phyloP scores from a whole-genome alignment of 2,329 filamentous ascomycete species.

The Diaporthe sp. region DNA sequence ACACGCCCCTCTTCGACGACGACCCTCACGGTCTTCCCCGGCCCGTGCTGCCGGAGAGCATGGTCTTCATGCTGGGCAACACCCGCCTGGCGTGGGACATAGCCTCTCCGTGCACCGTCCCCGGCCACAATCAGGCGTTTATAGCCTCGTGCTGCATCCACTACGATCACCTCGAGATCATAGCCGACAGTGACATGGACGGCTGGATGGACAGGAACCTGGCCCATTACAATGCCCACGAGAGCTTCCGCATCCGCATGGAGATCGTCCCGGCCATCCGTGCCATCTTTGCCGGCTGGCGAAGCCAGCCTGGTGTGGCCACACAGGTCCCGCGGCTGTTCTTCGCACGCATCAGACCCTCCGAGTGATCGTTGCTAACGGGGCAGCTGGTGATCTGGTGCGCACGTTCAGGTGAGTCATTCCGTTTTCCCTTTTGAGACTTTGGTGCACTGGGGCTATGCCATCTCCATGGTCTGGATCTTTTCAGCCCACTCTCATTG shows the following conservation, averaged over 20 bases:
- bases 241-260: neutral
- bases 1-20: neutral
- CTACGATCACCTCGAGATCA: neutral
- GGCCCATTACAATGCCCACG: neutral
- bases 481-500: neutral
- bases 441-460: neutral
- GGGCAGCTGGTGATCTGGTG: neutral
- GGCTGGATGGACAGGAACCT: neutral
- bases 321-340: neutral
- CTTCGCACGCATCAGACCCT: neutral
- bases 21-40: neutral
- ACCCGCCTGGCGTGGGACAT: neutral
- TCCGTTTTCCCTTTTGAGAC: neutral
- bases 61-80: neutral
- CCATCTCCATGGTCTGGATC: neutral
- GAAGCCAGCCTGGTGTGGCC: neutral
- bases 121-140: neutral
- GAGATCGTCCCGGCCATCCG: neutral
- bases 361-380: neutral
- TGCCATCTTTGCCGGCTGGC: neutral
- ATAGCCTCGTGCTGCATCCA: neutral
- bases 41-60: neutral
- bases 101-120: neutral
- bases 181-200: neutral
- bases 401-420: neutral